A percentile compares a stretch with the other conserved stretches of the same genome.
Conservation (phyloP, 1,284 basidiomycete genomes). For the Schizophyllum amplum region DNA sequence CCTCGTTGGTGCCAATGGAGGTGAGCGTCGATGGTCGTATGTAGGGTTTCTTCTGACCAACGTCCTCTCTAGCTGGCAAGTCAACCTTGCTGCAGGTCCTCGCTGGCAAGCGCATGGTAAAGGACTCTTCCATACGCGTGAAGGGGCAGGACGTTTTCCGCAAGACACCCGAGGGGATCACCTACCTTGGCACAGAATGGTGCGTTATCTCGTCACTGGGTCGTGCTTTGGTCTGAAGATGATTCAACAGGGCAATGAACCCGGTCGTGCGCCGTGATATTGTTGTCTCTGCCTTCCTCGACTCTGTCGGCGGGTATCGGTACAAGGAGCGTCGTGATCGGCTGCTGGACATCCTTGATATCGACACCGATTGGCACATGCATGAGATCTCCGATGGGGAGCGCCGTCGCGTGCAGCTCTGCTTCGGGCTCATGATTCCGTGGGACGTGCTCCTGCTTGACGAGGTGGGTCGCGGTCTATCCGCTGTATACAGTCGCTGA, state of each 20-base stretch:
- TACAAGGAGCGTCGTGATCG: constrained; percentile 84
- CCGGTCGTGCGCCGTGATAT: constrained; percentile 93
- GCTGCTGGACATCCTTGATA: constrained; percentile 87
- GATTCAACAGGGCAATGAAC: constrained; percentile 76
- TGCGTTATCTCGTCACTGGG: constrained; percentile 21
- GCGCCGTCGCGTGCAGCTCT: constrained; percentile 85
- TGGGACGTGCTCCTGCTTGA: constrained; percentile 94
- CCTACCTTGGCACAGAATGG: constrained; percentile 92
- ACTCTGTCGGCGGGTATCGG: constrained; percentile 93
- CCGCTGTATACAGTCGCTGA: constrained; percentile 2
- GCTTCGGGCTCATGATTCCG: constrained; percentile 93
- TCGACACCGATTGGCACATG: constrained; percentile 93
- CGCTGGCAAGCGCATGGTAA: constrained; percentile 85
- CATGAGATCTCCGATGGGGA: constrained; percentile 95
- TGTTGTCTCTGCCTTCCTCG: constrained; percentile 81
- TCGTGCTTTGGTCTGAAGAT: neutral
- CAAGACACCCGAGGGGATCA: constrained; percentile 64
- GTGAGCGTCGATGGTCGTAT: constrained; percentile 29
- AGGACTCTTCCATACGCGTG: constrained; percentile 61
- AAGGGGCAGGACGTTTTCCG: constrained; percentile 83
- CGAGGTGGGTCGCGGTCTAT: constrained; percentile 47
- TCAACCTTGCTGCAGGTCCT: constrained; percentile 92
- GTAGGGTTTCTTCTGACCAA: constrained; percentile 1
- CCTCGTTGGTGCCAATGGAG: constrained; percentile 88
- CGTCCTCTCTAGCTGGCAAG: constrained; percentile 67